A percentile compares a stretch with the other conserved stretches of the same genome.
These are phyloP conservation scores for Coniosporium tulheliwenetii DNA, from an alignment of 2,329 filamentous ascomycete species.

Conservation along the genomic window DNA sequence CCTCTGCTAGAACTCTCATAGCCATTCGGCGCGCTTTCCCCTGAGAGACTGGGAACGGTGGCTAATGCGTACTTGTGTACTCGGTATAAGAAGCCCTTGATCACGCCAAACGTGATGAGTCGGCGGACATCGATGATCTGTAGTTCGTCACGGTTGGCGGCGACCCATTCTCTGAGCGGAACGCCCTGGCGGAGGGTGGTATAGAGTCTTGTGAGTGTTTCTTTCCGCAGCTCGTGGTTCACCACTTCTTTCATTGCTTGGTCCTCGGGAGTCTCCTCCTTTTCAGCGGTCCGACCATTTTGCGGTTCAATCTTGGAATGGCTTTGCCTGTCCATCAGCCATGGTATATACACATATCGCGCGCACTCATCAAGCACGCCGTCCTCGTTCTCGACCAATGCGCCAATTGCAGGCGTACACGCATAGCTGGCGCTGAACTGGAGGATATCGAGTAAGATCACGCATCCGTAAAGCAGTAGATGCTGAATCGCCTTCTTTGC, in stretches of 20 bases:
- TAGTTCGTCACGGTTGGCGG: conserved; percentile 56
- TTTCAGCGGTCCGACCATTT: neutral
- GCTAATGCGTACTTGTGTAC: conserved; percentile 80
- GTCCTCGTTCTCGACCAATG: conserved; percentile 60
- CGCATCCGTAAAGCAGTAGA: conserved; percentile 81
- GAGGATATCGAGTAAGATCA: conserved; percentile 85
- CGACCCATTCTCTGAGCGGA: conserved; percentile 76
- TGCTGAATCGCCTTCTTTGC: conserved; percentile 78
- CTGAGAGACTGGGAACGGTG: neutral
- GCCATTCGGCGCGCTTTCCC: neutral
- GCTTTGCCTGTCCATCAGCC: neutral
- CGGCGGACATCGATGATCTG: conserved; percentile 72
- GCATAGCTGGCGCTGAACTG: conserved; percentile 89
- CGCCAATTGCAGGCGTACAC: conserved; percentile 59
- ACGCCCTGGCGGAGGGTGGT: conserved; percentile 69
- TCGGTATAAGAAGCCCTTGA: conserved; percentile 86
- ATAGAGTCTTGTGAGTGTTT: conserved; percentile 62
- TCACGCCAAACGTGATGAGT: conserved; percentile 88
- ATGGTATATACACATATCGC: conserved; percentile 55
- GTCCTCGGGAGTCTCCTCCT: conserved; percentile 4
- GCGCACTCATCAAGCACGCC: conserved; percentile 76
- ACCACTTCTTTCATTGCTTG: neutral
- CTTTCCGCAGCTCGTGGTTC: conserved; percentile 5
- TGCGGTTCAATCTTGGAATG: neutral
- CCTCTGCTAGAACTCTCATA: neutral